These are phyloP conservation scores for Penicillium canescens DNA, from an alignment of 495 filamentous ascomycete species.

Conservation along the genomic window DNA sequence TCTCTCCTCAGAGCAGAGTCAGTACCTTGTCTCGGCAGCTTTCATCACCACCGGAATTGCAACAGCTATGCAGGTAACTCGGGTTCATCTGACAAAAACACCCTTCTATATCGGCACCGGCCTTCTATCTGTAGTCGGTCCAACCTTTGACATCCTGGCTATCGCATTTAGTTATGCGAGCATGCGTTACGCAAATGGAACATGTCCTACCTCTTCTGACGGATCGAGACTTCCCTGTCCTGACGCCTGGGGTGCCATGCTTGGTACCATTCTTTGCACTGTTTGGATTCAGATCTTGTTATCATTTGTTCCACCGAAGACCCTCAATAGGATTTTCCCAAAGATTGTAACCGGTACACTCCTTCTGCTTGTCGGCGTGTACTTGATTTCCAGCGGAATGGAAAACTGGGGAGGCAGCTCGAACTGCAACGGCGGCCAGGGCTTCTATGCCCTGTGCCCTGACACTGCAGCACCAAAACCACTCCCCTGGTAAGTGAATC, in stretches of 20 bases:
- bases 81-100: conserved; percentile 73
- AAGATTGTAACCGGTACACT: conserved; percentile 80
- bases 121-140: conserved; percentile 78
- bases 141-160: conserved; percentile 79
- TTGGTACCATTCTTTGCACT: conserved; percentile 68
- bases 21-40: conserved; percentile 82
- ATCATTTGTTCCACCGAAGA: conserved; percentile 47
- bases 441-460: conserved; percentile 63
- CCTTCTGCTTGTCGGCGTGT: conserved; percentile 68
- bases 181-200: conserved; percentile 80
- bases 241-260: conserved; percentile 76
- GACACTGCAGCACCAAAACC: conserved; percentile 66
- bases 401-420: conserved; percentile 77
- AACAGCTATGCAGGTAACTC: conserved; percentile 76
- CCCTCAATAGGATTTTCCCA: conserved; percentile 74
- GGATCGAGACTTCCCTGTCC: conserved; percentile 73
- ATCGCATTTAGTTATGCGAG: conserved; percentile 70
- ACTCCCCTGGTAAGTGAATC: conserved; percentile 53
- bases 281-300: conserved; percentile 38
- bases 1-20: conserved; percentile 53
- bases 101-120: conserved; percentile 83
- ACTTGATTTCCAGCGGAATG: conserved; percentile 73
- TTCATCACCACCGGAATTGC: conserved; percentile 79
- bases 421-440: conserved; percentile 55
- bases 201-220: conserved; percentile 59